A percentile compares a stretch with the other conserved stretches of the same genome.
These are phyloP conservation scores for Ceratobasidium sp. DNA, from an alignment of 1,284 basidiomycete species.

Conservation along the genomic window DNA sequence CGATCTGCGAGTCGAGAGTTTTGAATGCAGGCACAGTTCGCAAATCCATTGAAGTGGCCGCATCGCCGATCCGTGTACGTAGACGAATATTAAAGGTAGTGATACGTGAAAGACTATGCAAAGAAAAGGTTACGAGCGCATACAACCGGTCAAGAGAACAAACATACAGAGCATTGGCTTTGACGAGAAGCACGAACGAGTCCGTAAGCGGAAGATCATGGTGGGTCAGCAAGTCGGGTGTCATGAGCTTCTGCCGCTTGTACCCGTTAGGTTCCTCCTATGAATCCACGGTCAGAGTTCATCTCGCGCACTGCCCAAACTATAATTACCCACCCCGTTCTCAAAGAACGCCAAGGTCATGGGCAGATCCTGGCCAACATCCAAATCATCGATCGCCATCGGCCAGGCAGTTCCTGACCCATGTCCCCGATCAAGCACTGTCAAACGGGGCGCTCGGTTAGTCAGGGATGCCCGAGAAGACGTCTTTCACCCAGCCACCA, in stretches of 20 bases:
- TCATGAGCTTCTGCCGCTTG: slow-evolving; percentile 36
- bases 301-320: not conserved
- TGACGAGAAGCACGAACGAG: slow-evolving; percentile 37
- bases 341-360: slow-evolving; percentile 21
- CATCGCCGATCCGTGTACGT: slow-evolving; percentile 27
- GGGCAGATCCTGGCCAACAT: slow-evolving; percentile 24
- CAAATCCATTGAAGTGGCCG: slow-evolving; percentile 11
- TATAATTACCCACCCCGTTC: slow-evolving; percentile 5
- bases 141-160: not conserved
- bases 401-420: slow-evolving; percentile 33
- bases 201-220: slow-evolving; percentile 39
- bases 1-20: slow-evolving; percentile 41
- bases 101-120: slow-evolving; percentile 27
- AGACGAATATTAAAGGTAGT: slow-evolving; percentile 38
- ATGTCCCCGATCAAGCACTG: slow-evolving; percentile 15
- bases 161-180: slow-evolving; percentile 38
- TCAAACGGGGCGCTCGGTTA: not conserved
- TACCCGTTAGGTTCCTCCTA: slow-evolving; percentile 33
- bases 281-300: not conserved
- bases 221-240: slow-evolving; percentile 36
- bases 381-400: slow-evolving; percentile 33
- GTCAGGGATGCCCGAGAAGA: not conserved
- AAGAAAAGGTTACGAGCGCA: not conserved
- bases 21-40: slow-evolving; percentile 40
- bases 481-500: not conserved